A percentile compares a stretch with the other conserved stretches of the same genome.
Evolutionary conservation across 2,329 filamentous ascomycete species (phyloP).

Genomic region (Calonectria hawksworthii): DNA sequence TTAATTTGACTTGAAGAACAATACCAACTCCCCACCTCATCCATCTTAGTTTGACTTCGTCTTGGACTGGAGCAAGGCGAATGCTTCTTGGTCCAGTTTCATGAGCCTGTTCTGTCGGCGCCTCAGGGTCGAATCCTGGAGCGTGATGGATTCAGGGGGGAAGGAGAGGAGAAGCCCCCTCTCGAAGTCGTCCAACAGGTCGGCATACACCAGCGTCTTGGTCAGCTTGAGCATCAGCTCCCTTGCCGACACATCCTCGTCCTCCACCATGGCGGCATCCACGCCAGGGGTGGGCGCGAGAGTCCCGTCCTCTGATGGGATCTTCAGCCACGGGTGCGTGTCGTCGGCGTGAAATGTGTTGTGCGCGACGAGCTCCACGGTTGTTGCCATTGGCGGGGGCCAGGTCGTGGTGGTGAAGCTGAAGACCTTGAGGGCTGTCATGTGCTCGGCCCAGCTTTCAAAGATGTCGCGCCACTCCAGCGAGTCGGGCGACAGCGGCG

Average conservation of each 20-base stretch:
- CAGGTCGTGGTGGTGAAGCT: neutral
- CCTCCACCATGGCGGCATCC: neutral
- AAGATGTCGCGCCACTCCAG: neutral
- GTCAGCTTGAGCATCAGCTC: neutral
- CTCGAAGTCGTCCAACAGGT: neutral
- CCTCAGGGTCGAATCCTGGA: neutral
- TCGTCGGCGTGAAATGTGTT: neutral
- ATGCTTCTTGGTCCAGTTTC: neutral
- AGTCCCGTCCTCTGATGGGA: neutral
- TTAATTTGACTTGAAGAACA: too few species aligned
- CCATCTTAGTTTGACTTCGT: too few species aligned
- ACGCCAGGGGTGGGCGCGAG: neutral
- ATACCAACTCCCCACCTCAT: too few species aligned
- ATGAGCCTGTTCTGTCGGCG: neutral
- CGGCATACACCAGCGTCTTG: neutral
- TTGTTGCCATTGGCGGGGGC: neutral
- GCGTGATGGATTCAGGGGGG: too few species aligned
- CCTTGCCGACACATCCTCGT: neutral
- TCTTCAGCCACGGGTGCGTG: neutral
- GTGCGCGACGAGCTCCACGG: neutral
- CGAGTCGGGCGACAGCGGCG: neutral
- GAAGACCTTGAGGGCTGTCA: neutral
- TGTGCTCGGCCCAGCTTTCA: neutral
- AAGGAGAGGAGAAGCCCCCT: neutral
- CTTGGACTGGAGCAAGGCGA: neutral